Evolutionary conservation across 2,329 filamentous ascomycete genomes (phyloP).

Genomic region (Chalaropsis thielavioides): DNA sequence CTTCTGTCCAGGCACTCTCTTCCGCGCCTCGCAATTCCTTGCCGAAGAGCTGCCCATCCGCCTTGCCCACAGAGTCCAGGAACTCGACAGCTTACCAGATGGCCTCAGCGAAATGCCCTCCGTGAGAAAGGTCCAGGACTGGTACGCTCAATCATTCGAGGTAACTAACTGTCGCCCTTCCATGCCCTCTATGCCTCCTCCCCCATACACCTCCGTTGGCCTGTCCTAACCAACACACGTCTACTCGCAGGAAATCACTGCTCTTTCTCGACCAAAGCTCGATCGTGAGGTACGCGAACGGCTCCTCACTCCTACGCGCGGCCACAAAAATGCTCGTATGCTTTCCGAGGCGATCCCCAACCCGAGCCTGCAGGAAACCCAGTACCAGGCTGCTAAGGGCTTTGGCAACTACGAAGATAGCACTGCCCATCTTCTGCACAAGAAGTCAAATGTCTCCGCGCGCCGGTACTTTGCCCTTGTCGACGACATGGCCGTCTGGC

Average conservation of each 20-base stretch:
- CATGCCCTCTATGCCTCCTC: neutral
- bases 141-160: conserved; percentile 99
- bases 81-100: conserved; percentile 82
- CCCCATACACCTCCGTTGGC: neutral
- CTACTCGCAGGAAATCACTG: conserved; percentile 68
- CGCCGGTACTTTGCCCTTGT: conserved; percentile 83
- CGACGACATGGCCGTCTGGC: conserved; percentile 89
- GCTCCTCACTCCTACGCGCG: conserved; percentile 53
- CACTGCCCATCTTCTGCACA: conserved; percentile 32
- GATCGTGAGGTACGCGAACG: conserved; percentile 62
- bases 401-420: conserved; percentile 33
- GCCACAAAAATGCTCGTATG: conserved; percentile 46
- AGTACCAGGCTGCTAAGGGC: conserved; percentile 50
- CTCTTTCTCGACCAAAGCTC: conserved; percentile 62
- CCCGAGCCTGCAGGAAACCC: conserved; percentile 72
- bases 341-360: conserved; percentile 77
- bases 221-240: neutral
- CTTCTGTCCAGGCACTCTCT: conserved; percentile 59
- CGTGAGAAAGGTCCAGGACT: conserved; percentile 85
- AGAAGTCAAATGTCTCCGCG: conserved; percentile 35
- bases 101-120: conserved; percentile 97
- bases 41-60: conserved; percentile 96
- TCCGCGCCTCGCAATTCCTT: conserved; percentile 94
- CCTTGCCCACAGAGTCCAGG: conserved; percentile 87
- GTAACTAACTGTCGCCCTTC: conserved; percentile 35